phyloP scores from a whole-genome alignment of 2,329 filamentous ascomycete species.

The Paecilomyces fulvus region DNA sequence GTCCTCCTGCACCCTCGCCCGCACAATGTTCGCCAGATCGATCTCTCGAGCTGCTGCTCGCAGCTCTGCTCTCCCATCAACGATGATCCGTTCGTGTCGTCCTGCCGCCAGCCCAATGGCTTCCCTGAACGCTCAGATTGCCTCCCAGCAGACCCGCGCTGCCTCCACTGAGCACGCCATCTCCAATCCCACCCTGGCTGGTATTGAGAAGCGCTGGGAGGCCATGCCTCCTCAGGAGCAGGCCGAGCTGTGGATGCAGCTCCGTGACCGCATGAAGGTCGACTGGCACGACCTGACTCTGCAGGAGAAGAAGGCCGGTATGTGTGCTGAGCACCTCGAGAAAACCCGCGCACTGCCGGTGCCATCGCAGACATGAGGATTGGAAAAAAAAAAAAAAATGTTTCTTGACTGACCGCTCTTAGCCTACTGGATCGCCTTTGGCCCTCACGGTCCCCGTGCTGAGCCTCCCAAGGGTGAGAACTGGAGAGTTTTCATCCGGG shows the following conservation, averaged over 20 bases:
- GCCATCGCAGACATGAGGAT: neutral
- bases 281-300: constrained; percentile 93
- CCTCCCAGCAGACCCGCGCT: constrained; percentile 44
- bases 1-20: constrained; percentile 18
- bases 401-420: constrained; percentile 21
- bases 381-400: neutral
- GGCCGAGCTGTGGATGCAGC: constrained; percentile 96
- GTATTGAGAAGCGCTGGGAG: constrained; percentile 99
- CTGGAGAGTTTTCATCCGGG: constrained; percentile 68
- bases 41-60: constrained; percentile 37
- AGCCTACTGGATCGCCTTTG: constrained; percentile 99
- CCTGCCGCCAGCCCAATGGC: constrained; percentile 24
- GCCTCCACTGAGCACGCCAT: constrained; percentile 73
- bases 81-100: constrained; percentile 20
- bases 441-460: constrained; percentile 87
- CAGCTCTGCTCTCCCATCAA: constrained; percentile 29
- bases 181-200: constrained; percentile 92
- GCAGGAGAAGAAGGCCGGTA: constrained; percentile 99
- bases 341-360: neutral
- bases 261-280: constrained; percentile 97
- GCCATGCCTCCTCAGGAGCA: constrained; percentile 96
- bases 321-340: constrained; percentile 35
- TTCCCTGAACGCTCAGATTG: constrained; percentile 29
- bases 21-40: constrained; percentile 40
- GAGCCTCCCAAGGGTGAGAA: constrained; percentile 74